Evolutionary conservation across 495 filamentous ascomycete species (phyloP).

Genomic region (Neurospora terricola): DNA sequence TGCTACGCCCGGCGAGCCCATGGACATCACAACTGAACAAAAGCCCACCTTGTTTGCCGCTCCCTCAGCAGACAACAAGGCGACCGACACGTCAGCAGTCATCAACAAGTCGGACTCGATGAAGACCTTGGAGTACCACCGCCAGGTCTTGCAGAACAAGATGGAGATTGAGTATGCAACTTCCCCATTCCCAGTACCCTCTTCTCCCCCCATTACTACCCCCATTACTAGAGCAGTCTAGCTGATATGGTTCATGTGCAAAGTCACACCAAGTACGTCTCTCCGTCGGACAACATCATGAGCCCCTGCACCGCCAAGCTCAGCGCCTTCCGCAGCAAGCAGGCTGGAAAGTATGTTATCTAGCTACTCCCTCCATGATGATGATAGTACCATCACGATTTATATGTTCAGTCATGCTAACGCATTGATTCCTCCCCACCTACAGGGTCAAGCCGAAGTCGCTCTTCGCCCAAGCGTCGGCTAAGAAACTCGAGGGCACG

Average conservation of each 20-base stretch:
- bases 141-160: slow-evolving; percentile 63
- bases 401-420: slow-evolving; percentile 2
- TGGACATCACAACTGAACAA: slow-evolving; percentile 16
- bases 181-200: not conserved
- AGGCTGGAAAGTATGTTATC: slow-evolving; percentile 53
- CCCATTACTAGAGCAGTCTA: not conserved
- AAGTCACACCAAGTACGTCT: slow-evolving; percentile 61
- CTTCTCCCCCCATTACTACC: not conserved
- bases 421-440: not conserved
- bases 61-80: slow-evolving; percentile 10
- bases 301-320: slow-evolving; percentile 89
- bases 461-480: slow-evolving; percentile 50
- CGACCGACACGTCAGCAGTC: slow-evolving; percentile 14
- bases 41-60: not conserved
- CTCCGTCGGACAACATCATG: slow-evolving; percentile 89
- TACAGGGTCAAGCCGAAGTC: slow-evolving; percentile 51
- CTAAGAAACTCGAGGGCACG: slow-evolving; percentile 41
- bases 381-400: not conserved
- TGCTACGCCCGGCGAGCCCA: not conserved
- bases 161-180: slow-evolving; percentile 52
- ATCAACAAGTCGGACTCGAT: slow-evolving; percentile 30
- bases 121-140: slow-evolving; percentile 70
- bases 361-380: not conserved
- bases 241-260: not conserved
- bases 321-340: slow-evolving; percentile 72